phyloP scores from a whole-genome alignment of 305 asterid species.

The Solanum hybrid region DNA sequence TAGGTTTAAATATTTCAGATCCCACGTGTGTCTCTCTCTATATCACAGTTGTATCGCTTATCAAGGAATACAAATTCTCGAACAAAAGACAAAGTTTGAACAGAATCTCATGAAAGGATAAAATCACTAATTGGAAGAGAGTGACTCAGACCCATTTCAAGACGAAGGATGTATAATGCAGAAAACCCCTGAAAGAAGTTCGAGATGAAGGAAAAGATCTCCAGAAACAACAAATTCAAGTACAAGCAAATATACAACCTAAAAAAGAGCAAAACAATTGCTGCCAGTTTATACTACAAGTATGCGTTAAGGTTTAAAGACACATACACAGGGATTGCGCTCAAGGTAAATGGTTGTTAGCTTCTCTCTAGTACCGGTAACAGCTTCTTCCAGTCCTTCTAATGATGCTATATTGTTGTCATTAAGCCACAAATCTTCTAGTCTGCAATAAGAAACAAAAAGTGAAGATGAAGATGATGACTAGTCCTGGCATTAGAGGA shows the following conservation, averaged over 20 bases:
- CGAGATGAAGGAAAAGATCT: not conserved
- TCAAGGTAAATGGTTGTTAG: slow-evolving; percentile 90
- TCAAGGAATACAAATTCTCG: not conserved
- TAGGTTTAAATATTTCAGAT: not conserved
- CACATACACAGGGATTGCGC: slow-evolving; percentile 92
- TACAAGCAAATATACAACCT: not conserved
- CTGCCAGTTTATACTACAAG: not conserved
- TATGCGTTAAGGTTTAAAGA: not conserved
- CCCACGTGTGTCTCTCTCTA: not conserved
- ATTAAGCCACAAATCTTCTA: slow-evolving; percentile 96
- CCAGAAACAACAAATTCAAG: not conserved
- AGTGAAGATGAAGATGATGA: slow-evolving; percentile 9
- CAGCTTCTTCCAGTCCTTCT: slow-evolving; percentile 61
- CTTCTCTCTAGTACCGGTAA: slow-evolving; percentile 52
- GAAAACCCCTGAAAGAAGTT: not conserved
- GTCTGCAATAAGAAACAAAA: slow-evolving; percentile 36
- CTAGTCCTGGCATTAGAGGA: not conserved
- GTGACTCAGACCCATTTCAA: not conserved
- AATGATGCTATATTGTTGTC: slow-evolving; percentile 70
- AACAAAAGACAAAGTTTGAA: not conserved
- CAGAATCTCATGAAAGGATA: not conserved
- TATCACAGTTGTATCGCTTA: not conserved
- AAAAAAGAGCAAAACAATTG: not conserved
- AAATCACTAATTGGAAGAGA: not conserved
- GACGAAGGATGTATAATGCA: not conserved